phyloP scores from a whole-genome alignment of 192 early-diverging fungal species.

The Jimgerdemannia flammicorona region DNA sequence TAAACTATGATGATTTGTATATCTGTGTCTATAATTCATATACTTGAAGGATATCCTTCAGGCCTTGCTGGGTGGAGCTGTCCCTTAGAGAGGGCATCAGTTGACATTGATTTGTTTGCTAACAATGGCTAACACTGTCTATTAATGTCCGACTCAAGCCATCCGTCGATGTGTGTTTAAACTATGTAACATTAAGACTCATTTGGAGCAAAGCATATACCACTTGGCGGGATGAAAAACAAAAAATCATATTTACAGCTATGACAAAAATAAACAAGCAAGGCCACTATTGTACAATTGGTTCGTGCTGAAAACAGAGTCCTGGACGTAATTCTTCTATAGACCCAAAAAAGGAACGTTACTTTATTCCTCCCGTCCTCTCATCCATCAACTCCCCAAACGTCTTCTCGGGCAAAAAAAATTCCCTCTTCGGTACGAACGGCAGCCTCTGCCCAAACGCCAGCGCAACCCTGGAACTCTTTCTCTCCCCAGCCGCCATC shows the following conservation, averaged over 20 bases:
- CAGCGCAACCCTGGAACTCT: background rate
- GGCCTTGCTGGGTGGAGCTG: too few relatives aligned
- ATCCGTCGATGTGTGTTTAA: too few relatives aligned
- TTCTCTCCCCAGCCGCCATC: background rate
- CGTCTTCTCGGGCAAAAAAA: background rate
- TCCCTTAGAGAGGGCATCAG: too few relatives aligned
- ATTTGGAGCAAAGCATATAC: too few relatives aligned
- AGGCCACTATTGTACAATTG: background rate
- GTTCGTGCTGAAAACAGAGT: background rate
- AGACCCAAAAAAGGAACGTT: background rate
- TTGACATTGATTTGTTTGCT: too few relatives aligned
- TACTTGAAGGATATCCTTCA: too few relatives aligned
- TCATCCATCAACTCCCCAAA: background rate
- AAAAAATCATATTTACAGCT: background rate
- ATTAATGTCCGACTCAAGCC: too few relatives aligned
- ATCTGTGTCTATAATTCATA: too few relatives aligned
- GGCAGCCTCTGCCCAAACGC: background rate
- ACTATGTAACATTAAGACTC: too few relatives aligned
- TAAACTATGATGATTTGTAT: too few relatives aligned
- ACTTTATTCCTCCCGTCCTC: conserved; percentile 7
- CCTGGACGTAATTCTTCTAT: background rate
- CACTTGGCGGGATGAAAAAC: too few relatives aligned
- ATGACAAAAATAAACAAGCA: background rate
- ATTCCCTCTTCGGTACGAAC: background rate
- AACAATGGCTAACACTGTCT: too few relatives aligned